Conservation (phyloP, 2,329 filamentous ascomycete species). For the Epichloe gansuensis region DNA sequence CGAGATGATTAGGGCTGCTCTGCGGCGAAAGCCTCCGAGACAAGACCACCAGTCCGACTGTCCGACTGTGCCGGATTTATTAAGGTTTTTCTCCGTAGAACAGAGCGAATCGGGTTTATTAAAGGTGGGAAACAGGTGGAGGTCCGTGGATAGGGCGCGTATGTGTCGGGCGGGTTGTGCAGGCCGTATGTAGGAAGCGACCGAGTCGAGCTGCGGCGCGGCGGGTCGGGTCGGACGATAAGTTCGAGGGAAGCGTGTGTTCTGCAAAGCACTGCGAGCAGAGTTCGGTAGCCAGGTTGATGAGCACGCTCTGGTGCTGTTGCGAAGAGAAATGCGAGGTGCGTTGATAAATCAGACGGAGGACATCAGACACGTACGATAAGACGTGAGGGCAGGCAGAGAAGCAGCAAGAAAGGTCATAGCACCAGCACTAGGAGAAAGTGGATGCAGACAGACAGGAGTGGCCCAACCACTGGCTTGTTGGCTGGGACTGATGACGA, state of each 20-base stretch:
- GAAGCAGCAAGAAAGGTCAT: no score
- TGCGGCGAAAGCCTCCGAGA: background rate
- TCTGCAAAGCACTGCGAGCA: background rate
- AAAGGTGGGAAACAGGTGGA: background rate
- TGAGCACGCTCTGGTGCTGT: background rate
- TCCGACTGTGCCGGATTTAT: background rate
- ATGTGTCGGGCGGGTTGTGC: background rate
- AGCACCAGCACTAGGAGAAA: no score
- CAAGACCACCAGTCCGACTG: background rate
- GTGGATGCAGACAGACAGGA: no score
- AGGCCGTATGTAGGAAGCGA: background rate
- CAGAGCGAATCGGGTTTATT: background rate
- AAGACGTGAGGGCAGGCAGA: no score
- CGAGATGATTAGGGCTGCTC: background rate
- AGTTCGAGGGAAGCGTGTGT: background rate
- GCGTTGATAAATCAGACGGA: no score
- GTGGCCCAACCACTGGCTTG: no score
- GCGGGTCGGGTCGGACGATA: background rate
- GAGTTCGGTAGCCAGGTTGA: background rate
- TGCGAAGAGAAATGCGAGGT: background rate
- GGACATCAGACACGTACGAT: no score
- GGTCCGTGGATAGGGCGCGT: background rate
- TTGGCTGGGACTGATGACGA: no score
- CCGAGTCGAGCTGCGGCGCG: background rate
- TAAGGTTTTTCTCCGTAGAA: background rate